Conservation (phyloP, 306 rosid genomes). For the Pterocarpus santalinus region DNA sequence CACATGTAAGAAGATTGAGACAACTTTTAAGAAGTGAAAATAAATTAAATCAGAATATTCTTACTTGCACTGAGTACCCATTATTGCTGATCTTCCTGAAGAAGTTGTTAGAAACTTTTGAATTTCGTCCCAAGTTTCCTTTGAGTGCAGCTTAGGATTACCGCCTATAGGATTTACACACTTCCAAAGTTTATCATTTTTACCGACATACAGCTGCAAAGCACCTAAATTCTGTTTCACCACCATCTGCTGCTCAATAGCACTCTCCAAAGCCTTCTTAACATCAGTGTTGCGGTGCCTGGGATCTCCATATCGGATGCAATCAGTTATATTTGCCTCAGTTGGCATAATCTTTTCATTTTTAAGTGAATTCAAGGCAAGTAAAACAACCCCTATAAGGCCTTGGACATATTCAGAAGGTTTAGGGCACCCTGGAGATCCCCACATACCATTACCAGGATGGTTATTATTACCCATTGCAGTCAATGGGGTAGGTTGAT, state of each 20-base stretch:
- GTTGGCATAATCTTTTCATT: conserved; percentile 83
- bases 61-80: conserved; percentile 85
- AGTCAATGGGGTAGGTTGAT: conserved; percentile 48
- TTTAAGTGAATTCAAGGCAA: conserved; percentile 80
- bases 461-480: conserved; percentile 50
- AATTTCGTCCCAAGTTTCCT: conserved; percentile 72
- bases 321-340: conserved; percentile 77
- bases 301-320: conserved; percentile 87
- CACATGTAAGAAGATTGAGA: conserved; percentile 12
- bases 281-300: conserved; percentile 83
- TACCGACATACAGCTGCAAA: conserved; percentile 76
- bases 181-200: conserved; percentile 81
- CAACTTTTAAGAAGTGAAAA: conserved; percentile 40
- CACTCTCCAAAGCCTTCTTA: conserved; percentile 83
- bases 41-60: conserved; percentile 19
- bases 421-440: conserved; percentile 73
- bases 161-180: conserved; percentile 79
- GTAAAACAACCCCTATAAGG: conserved; percentile 84
- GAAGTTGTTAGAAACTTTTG: conserved; percentile 67
- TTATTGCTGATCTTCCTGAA: conserved; percentile 69
- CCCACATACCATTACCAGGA: conserved; percentile 74
- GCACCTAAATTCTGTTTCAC: conserved; percentile 84
- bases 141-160: conserved; percentile 61
- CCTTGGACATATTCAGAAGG: conserved; percentile 87
- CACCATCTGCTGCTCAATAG: conserved; percentile 83